Percentiles rank a stretch among this genome's conserved stretches.
Conservation (phyloP, 805 yeast genomes). For the Starmerella floris region DNA sequence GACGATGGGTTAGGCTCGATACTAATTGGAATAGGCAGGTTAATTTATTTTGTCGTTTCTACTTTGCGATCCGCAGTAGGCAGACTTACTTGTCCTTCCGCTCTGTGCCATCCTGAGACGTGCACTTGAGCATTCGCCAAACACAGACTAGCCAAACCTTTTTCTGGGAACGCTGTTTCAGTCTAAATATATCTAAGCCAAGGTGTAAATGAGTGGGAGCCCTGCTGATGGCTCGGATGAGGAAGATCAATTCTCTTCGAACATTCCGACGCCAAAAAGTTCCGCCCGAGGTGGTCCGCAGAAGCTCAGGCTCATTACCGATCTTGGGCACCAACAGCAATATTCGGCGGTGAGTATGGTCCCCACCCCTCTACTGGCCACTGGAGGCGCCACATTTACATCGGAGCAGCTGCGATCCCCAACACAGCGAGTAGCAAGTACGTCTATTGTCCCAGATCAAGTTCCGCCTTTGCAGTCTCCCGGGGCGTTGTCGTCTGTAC, state of each 20-base stretch:
- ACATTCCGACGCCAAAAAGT: neutral
- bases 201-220: neutral
- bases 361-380: conserved; percentile 5
- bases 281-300: neutral
- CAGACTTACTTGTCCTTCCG: too few relatives aligned
- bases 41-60: too few relatives aligned
- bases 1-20: too few relatives aligned
- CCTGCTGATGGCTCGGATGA: neutral
- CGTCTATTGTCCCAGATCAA: conserved; percentile 12
- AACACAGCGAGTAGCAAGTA: conserved; percentile 3
- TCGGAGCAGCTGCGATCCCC: neutral
- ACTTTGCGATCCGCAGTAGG: too few relatives aligned
- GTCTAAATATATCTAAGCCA: too few relatives aligned
- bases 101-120: too few relatives aligned
- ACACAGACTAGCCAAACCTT: too few relatives aligned
- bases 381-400: neutral
- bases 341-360: conserved; percentile 7
- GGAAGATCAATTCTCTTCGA: neutral
- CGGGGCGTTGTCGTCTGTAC: neutral
- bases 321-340: neutral
- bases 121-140: too few relatives aligned
- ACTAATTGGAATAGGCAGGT: too few relatives aligned
- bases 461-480: neutral
- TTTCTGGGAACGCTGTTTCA: too few relatives aligned
- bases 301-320: conserved; percentile 3